Evolutionary conservation across 495 filamentous ascomycete genomes (phyloP).

Genomic region (Neurospora sp.): DNA sequence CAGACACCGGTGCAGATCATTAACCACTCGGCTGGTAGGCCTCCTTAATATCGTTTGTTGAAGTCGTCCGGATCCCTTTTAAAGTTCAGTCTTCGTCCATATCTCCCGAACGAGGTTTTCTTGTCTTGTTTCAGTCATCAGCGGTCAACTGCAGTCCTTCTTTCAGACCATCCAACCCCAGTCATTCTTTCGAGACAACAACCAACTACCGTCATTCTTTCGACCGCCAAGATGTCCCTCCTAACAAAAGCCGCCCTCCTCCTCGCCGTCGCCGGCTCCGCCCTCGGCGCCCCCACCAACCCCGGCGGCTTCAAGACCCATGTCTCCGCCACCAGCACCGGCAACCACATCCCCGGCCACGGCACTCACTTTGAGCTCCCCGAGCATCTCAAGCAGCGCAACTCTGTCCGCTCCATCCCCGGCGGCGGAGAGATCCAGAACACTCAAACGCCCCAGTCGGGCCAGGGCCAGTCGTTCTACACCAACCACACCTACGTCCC

Average conservation of each 20-base stretch:
- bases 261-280: background rate
- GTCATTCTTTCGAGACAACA: background rate
- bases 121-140: background rate
- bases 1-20: background rate
- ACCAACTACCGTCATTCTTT: background rate
- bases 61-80: background rate
- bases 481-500: background rate
- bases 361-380: background rate
- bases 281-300: background rate
- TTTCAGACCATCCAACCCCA: background rate
- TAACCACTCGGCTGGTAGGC: background rate
- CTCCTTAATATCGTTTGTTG: background rate
- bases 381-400: background rate
- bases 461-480: background rate
- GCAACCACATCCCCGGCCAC: background rate
- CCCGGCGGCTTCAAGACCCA: background rate
- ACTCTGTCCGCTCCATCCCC: background rate
- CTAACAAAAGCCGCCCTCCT: background rate
- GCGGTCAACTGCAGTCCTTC: background rate
- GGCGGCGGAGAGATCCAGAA: background rate
- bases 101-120: background rate
- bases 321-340: background rate
- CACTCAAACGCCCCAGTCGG: background rate
- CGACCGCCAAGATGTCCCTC: background rate
- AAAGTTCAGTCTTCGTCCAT: background rate